A percentile compares a stretch with the other conserved stretches of the same genome.
These are phyloP conservation scores for Chrysosporium keratinophilum DNA, from an alignment of 2,329 filamentous ascomycete genomes.

Conservation along the genomic window DNA sequence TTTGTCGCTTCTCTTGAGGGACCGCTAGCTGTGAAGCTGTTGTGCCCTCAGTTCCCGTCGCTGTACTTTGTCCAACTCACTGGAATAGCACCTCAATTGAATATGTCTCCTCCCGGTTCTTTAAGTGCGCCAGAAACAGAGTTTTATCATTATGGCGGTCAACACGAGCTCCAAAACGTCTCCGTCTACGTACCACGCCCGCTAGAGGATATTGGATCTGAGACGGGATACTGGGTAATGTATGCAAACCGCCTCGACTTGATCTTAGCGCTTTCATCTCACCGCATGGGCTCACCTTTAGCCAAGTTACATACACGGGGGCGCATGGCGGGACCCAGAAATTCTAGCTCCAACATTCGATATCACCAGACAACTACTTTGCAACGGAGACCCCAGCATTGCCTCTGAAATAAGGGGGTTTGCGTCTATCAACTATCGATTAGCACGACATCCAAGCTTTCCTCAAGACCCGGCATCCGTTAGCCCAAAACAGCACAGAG, in stretches of 20 bases:
- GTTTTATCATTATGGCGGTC: constrained; percentile 23
- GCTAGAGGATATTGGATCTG: constrained; percentile 11
- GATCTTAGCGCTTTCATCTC: not conserved
- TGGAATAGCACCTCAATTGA: not conserved
- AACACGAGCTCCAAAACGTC: constrained; percentile 27
- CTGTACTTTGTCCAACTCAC: not conserved
- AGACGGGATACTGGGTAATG: constrained; percentile 33
- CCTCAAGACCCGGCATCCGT: constrained; percentile 29
- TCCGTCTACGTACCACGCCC: constrained; percentile 19
- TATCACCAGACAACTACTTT: constrained; percentile 28
- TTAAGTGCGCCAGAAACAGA: constrained; percentile 14
- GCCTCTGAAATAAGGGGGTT: constrained; percentile 28
- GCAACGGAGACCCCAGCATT: constrained; percentile 2
- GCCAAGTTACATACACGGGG: constrained; percentile 39
- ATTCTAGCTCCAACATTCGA: constrained; percentile 30
- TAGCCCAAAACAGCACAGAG: constrained; percentile 23
- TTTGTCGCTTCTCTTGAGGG: too few relatives aligned
- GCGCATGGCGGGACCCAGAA: constrained; percentile 40
- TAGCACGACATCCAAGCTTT: constrained; percentile 34
- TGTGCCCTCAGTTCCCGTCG: not conserved
- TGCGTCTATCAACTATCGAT: constrained; percentile 40
- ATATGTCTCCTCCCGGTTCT: not conserved
- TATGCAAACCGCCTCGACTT: constrained; percentile 18
- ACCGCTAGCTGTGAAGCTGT: too few relatives aligned
- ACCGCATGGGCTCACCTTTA: constrained; percentile 2